phyloP scores from a whole-genome alignment of 306 rosid genomes.

The Prosopis cineraria region DNA sequence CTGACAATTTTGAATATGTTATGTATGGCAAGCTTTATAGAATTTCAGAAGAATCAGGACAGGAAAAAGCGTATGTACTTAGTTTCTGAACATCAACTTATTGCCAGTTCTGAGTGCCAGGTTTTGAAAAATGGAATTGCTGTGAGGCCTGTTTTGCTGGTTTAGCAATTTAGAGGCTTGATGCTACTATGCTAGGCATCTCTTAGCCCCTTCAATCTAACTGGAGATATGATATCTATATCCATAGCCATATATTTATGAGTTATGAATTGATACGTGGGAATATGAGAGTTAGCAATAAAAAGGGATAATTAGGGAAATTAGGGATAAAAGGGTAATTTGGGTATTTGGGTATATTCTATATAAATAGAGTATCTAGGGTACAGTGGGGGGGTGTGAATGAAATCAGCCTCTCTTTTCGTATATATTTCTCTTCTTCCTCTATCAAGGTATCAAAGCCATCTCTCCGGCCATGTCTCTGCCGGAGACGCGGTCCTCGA shows the following conservation, averaged over 20 bases:
- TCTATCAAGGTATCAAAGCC: too few species aligned
- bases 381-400: too few species aligned
- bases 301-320: too few species aligned
- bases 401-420: too few species aligned
- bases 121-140: neutral
- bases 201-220: neutral
- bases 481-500: too few species aligned
- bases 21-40: constrained; percentile 90
- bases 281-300: too few species aligned
- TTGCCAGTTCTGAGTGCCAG: constrained; percentile 18
- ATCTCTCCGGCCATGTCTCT: too few species aligned
- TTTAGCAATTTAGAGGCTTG: constrained; percentile 13
- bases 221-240: neutral
- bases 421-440: too few species aligned
- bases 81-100: neutral
- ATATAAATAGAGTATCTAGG: too few species aligned
- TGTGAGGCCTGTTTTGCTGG: neutral
- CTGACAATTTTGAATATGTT: constrained; percentile 86
- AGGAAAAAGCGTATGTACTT: constrained; percentile 71
- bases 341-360: too few species aligned
- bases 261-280: too few species aligned
- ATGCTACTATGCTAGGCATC: neutral
- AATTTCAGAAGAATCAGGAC: constrained; percentile 77
- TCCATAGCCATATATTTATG: neutral
- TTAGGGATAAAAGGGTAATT: too few species aligned